phyloP scores from a whole-genome alignment of 208 protist species.

The Wallacemonas sp. region DNA sequence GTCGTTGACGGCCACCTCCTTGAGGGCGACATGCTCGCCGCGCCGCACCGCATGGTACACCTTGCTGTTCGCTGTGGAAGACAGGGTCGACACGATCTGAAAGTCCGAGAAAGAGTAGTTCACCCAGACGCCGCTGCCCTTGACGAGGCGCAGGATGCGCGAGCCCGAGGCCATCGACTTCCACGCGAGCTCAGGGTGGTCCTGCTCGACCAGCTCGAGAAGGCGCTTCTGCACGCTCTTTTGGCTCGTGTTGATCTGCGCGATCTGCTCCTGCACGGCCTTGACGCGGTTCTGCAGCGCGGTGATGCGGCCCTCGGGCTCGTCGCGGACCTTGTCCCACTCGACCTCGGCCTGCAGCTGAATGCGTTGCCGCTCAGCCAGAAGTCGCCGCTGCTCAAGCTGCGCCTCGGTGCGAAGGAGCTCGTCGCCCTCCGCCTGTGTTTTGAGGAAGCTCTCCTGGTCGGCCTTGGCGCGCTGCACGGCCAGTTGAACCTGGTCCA shows the following conservation, averaged over 20 bases:
- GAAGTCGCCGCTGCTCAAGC: conserved; percentile 56
- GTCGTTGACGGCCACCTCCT: conserved; percentile 62
- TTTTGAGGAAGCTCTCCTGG: conserved; percentile 32
- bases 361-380: conserved; percentile 65
- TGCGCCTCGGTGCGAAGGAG: conserved; percentile 59
- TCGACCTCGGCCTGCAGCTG: conserved; percentile 74
- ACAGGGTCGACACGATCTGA: conserved; percentile 50
- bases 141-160: conserved; percentile 61
- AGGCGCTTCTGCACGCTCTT: conserved; percentile 55
- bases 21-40: conserved; percentile 66
- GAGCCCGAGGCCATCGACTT: conserved; percentile 63
- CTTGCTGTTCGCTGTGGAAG: conserved; percentile 69
- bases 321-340: conserved; percentile 70
- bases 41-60: conserved; percentile 59
- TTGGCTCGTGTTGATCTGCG: conserved; percentile 38
- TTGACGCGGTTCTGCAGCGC: conserved; percentile 39
- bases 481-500: conserved; percentile 30
- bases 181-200: conserved; percentile 73
- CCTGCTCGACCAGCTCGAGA: conserved; percentile 47
- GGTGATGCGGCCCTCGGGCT: conserved; percentile 39
- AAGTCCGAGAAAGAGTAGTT: conserved; percentile 70
- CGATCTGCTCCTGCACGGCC: conserved; percentile 33
- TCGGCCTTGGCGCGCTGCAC: conserved; percentile 44
- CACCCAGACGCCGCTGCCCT: conserved; percentile 71
- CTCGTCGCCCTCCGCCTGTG: conserved; percentile 37